Conservation (phyloP, 441 rosid species). For the Gossypium trilobum region DNA sequence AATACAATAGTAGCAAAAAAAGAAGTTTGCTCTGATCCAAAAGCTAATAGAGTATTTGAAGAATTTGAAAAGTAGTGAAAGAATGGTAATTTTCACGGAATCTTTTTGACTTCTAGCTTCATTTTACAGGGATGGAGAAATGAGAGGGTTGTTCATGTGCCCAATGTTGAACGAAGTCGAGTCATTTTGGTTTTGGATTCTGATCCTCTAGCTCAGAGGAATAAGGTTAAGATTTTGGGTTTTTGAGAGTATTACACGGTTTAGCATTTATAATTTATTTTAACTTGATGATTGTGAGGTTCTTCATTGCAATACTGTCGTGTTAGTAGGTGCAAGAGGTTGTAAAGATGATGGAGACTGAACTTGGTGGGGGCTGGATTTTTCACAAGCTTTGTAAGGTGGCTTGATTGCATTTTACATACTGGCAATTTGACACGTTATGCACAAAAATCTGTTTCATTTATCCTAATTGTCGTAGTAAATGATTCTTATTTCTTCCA, state of each 20-base stretch:
- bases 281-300: background rate
- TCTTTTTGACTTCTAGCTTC: background rate
- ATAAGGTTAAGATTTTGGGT: constrained; percentile 39
- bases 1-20: too few species aligned
- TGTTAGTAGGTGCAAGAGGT: constrained; percentile 61
- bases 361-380: constrained; percentile 75
- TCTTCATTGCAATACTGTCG: constrained; percentile 9
- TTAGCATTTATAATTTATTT: background rate
- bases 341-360: constrained; percentile 67
- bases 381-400: constrained; percentile 60
- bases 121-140: constrained; percentile 51
- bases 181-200: constrained; percentile 42
- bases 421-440: background rate
- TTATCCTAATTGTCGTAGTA: background rate
- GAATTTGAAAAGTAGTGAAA: background rate
- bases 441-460: background rate
- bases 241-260: background rate
- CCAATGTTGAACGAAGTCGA: constrained; percentile 30
- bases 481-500: constrained; percentile 3
- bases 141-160: constrained; percentile 44
- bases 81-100: background rate
- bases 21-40: too few species aligned
- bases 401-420: background rate
- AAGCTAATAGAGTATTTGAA: background rate
- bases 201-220: constrained; percentile 50